Evolutionary conservation across 2,329 filamentous ascomycete species (phyloP), one percentile per base, ranked within the genome.

Genomic region (Colletotrichum trifolii): DNA sequence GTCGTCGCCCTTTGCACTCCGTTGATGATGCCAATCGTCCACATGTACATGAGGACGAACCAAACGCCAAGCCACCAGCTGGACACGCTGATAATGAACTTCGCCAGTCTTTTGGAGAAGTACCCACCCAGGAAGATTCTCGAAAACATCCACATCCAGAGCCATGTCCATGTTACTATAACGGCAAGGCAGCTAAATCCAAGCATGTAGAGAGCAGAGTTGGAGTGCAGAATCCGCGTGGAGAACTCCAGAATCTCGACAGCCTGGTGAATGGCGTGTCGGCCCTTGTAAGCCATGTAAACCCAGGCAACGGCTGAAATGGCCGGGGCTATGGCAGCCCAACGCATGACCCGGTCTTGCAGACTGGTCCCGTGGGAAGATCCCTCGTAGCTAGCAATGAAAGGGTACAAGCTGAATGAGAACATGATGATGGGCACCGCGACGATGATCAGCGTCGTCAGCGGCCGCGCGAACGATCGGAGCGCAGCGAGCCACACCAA

Each of bases 121-220:
- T 94, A 91, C 0, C 96, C 96, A n/a, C 93, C 93, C 64, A 98
- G 88, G 77, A 99, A 99, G 64, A 98, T 90, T 48, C 94, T 87
- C 8, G 94, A 95, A 77, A 99, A 98, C 94, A 99, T 97, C 71
- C 89, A 89, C 70, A 98, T 88, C 96, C 96, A 99, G 7, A 92
- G 77, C 96, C 96, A 99, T 0, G 94, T 97, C 91, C 94, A 98
- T 12, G 88, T 81, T 9, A 97, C 91, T 47, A 97, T 91, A 34
- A 89, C 81, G 7, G 82, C 85, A 12, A 98, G 85, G 25, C 91
- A 91, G 10, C 85, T 88, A 72, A 97, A 90, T 3, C 96, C 96
- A n/a, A 97, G 86, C 2, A 92, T 75, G 39, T 98, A 84, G 17
- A 99, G 84, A 2, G 91, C 93, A 9, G 93, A 89, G 73, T 96